Evolutionary conservation across 148 eudicot species (phyloP).

Genomic region (Cornus controversa): DNA sequence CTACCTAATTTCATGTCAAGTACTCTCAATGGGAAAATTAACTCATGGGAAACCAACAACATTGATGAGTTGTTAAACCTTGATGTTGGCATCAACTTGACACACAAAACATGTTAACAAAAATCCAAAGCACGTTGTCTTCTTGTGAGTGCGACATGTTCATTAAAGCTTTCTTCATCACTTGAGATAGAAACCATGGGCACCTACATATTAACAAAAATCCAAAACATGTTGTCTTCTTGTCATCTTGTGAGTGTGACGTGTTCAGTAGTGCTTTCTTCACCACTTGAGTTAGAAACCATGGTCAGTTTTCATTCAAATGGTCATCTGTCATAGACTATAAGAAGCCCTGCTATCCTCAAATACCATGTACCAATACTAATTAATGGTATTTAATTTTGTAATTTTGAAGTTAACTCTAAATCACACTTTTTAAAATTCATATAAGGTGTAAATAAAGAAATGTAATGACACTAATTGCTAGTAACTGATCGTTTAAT

Average conservation of each 20-base stretch:
- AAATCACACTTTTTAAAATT: neutral
- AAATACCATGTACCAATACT: neutral
- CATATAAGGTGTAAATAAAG: neutral
- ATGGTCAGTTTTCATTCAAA: neutral
- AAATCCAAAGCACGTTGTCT: neutral
- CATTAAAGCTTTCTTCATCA: neutral
- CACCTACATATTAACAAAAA: neutral
- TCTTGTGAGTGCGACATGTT: neutral
- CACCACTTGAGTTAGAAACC: neutral
- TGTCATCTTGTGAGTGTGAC: neutral
- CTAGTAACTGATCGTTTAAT: neutral
- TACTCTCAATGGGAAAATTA: neutral
- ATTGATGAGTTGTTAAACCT: neutral
- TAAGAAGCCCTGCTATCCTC: neutral
- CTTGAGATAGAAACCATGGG: neutral
- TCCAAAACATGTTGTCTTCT: neutral
- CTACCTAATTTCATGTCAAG: neutral
- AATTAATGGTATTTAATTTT: neutral
- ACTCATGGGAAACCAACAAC: constrained; percentile 15
- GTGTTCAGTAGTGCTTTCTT: neutral
- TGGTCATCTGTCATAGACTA: no score
- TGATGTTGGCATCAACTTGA: neutral
- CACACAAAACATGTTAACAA: neutral
- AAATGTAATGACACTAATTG: neutral
- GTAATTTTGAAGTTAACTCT: neutral